A percentile compares a stretch with the other conserved stretches of the same genome.
phyloP scores from a whole-genome alignment of 1,284 basidiomycete genomes.

The Ganoderma meredithae region DNA sequence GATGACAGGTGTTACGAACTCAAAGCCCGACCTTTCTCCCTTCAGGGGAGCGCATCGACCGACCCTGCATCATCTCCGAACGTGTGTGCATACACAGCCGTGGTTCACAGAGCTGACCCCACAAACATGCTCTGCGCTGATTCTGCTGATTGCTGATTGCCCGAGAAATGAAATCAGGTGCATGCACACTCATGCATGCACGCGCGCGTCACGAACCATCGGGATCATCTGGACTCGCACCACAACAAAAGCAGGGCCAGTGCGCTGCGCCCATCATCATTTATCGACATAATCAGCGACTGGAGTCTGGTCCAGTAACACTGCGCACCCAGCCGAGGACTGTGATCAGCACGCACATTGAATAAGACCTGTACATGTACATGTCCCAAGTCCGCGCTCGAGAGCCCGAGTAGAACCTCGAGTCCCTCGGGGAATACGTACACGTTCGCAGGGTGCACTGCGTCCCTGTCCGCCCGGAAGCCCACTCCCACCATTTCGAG shows the following conservation, averaged over 20 bases:
- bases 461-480: neutral
- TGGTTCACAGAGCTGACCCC: neutral
- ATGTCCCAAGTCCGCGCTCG: neutral
- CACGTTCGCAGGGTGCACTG: neutral
- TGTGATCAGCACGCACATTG: neutral
- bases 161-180: neutral
- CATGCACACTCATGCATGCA: neutral
- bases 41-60: neutral
- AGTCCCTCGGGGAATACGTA: constrained; percentile 1
- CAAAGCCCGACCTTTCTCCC: neutral
- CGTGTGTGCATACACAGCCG: neutral
- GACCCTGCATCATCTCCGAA: constrained; percentile 6
- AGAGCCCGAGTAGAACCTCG: neutral
- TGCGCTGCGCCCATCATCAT: neutral
- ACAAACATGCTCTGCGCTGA: neutral
- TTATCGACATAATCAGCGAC: neutral
- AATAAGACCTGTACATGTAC: neutral
- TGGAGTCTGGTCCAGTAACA: neutral
- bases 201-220: neutral
- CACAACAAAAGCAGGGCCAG: neutral
- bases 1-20: neutral
- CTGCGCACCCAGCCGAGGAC: neutral
- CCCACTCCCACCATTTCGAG: neutral
- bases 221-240: neutral
- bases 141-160: neutral